Percentiles rank a stretch among this genome's conserved stretches.
Conservation (phyloP, 140 eudicot genomes). For the Bidens hawaiensis region DNA sequence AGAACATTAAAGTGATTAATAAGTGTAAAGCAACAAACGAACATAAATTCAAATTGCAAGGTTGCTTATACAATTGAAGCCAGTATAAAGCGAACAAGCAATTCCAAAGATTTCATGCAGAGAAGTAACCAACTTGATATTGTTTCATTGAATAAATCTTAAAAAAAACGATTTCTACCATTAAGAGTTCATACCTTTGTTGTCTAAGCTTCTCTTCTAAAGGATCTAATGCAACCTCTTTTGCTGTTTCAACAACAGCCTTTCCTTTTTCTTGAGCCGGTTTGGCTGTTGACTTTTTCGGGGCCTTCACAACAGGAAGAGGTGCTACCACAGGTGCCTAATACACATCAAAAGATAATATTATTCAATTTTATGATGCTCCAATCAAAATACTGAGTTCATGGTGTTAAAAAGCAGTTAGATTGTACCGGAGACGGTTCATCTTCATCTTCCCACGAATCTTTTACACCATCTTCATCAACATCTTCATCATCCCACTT, state of each 20-base stretch:
- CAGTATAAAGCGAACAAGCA: not conserved
- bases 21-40: not conserved
- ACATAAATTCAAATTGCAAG: not conserved
- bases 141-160: not conserved
- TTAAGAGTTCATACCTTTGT: slow-evolving; percentile 51
- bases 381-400: not conserved
- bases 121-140: slow-evolving; percentile 11
- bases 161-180: not conserved
- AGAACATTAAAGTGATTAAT: not conserved
- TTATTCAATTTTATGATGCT: not conserved
- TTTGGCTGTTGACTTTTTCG: slow-evolving; percentile 58
- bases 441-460: slow-evolving; percentile 96
- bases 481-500: slow-evolving; percentile 93
- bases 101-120: not conserved
- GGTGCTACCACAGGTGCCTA: slow-evolving; percentile 66
- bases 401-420: not conserved
- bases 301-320: slow-evolving; percentile 51
- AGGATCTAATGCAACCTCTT: slow-evolving; percentile 72
- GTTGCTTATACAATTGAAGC: not conserved
- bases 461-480: slow-evolving; percentile 79
- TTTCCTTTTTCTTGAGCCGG: slow-evolving; percentile 56
- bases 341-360: slow-evolving; percentile 2
- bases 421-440: slow-evolving; percentile 63
- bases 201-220: slow-evolving; percentile 83
- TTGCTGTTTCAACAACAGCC: slow-evolving; percentile 48